Base-by-base conservation (phyloP, 441 rosid genomes). In the Erysimum pusillum region DNA sequence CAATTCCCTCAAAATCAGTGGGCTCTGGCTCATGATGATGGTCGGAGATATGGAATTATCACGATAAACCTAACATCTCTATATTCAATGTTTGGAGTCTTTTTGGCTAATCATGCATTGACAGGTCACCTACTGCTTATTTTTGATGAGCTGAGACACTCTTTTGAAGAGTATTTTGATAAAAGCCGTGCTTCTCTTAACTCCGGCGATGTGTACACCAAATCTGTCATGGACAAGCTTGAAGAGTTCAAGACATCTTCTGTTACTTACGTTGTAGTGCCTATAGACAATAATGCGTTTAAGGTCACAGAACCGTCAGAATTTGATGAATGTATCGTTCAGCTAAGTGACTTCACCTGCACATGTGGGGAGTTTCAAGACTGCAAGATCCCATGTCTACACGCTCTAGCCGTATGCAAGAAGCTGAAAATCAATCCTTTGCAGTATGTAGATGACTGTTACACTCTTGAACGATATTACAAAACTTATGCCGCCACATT, bases 11-110 rank as follows among this genome's bases (percentile, higher is more conserved):
- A 9, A 34, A 9, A 15, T 58, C 14, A 58, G 14, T 58, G 63
- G 63, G 46, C 65, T 17, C 5, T 17, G 14, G 46, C 46, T 60
- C 48, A 60, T 36, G 64, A 60, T 2, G 3, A 15, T 60, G 64
- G 46, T 36, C 6, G n/a, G 31, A 60, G 64, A 60, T 60, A 36
- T 0, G 13, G 58, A 20, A 1, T 11, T 1, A 41, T 41, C 14
- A 11, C 2, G 14, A 11, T 41, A 0, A 6, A 41, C 4, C 2
- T 1, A 39, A 0, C n/a, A n/a, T n/a, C n/a, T n/a, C n/a, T n/a
- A 11, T 39, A 10, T 39, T 39, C 14, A 13, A 39, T 2, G 10
- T 39, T 39, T 13, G 0, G 44, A 39, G 11, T 39, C 9, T 39
- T 0, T 9, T n/a, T n/a, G n/a, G n/a, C n/a, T n/a, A n/a, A n/a